These are phyloP conservation scores for Acanthamoeba triangularis DNA, from an alignment of 208 protist genomes.

Conservation along the genomic window DNA sequence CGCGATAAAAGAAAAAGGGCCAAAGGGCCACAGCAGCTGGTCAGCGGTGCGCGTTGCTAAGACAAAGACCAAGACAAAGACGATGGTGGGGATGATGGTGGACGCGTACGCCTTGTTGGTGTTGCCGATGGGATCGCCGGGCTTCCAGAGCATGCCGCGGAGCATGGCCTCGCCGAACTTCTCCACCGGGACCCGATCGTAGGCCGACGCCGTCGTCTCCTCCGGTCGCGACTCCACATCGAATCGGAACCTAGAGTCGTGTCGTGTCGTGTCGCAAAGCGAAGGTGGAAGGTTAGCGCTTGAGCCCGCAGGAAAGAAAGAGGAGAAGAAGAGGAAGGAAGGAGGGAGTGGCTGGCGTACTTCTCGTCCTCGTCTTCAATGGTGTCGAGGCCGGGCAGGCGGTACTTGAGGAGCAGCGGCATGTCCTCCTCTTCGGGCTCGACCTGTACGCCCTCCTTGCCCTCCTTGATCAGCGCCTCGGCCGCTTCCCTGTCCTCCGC, in stretches of 20 bases:
- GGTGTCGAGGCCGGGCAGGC: constrained; percentile 44
- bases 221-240: constrained; percentile 67
- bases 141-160: constrained; percentile 63
- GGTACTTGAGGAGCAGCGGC: constrained; percentile 65
- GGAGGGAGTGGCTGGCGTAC: neutral
- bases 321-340: neutral
- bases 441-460: neutral
- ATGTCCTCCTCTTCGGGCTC: constrained; percentile 22
- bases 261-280: too few relatives aligned
- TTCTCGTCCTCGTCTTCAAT: constrained; percentile 67
- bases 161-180: constrained; percentile 62
- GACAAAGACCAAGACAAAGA: neutral
- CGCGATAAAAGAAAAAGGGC: too few relatives aligned
- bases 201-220: neutral
- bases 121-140: constrained; percentile 58
- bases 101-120: constrained; percentile 53
- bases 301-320: too few relatives aligned
- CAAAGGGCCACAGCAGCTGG: too few relatives aligned
- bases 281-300: neutral
- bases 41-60: neutral
- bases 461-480: constrained; percentile 43
- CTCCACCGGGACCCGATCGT: constrained; percentile 67
- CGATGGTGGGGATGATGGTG: neutral
- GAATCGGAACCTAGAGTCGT: constrained; percentile 29
- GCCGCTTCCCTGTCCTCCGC: constrained; percentile 40